A percentile compares a stretch with the other conserved stretches of the same genome.
Evolutionary conservation across 352 stramenopile species (phyloP).

Genomic region (Pythium oligandrum): DNA sequence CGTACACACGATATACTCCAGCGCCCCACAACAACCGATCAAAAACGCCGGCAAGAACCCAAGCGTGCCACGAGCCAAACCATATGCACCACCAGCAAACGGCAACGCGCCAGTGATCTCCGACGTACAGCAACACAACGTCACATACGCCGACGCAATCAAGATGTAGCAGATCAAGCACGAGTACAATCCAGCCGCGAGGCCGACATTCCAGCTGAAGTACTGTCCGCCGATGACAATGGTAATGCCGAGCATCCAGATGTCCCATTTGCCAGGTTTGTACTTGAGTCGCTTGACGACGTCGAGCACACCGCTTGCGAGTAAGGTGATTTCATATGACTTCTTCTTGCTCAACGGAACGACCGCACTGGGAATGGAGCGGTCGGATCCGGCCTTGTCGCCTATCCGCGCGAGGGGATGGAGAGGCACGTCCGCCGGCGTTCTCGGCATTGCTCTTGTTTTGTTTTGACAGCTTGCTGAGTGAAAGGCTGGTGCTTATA

Average conservation of each 20-base stretch:
- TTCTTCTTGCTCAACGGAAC: too few species aligned
- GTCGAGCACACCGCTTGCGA: too few species aligned
- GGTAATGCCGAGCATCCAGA: conserved; percentile 1
- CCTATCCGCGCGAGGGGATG: too few species aligned
- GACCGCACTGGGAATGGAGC: too few species aligned
- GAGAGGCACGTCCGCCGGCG: too few species aligned
- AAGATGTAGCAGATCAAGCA: conserved; percentile 1
- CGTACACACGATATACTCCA: conserved; percentile 12
- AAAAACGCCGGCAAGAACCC: conserved; percentile 10
- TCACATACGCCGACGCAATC: conserved; percentile 8
- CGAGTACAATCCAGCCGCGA: background rate
- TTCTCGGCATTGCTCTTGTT: too few species aligned
- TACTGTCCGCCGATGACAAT: conserved; percentile 12
- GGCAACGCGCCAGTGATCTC: conserved; percentile 16
- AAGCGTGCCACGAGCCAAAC: conserved; percentile 7
- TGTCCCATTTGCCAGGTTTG: background rate
- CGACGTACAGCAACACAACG: conserved; percentile 5
- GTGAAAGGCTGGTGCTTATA: too few species aligned
- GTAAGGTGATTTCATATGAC: too few species aligned
- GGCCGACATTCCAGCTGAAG: conserved; percentile 11
- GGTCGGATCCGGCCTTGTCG: too few species aligned
- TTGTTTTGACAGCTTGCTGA: too few species aligned
- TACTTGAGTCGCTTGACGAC: too few species aligned
- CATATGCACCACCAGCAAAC: conserved; percentile 15
- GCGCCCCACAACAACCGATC: conserved; percentile 7